phyloP scores from a whole-genome alignment of 257 asterid species.

The Henckelia pumila region DNA sequence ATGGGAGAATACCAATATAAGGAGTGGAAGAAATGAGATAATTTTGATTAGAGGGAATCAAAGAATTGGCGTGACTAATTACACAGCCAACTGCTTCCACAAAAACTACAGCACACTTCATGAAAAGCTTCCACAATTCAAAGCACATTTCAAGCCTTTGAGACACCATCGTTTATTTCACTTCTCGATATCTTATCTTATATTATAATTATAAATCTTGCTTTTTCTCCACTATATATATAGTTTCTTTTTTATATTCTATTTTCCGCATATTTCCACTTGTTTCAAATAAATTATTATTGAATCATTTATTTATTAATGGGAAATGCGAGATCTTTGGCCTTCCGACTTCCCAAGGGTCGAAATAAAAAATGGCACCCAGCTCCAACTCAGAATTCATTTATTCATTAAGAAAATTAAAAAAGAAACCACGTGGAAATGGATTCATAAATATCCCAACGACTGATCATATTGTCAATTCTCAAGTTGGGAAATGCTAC shows the following conservation, averaged over 20 bases:
- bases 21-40: slow-evolving; percentile 34
- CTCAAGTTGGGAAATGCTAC: no score
- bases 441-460: neutral
- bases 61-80: slow-evolving; percentile 21
- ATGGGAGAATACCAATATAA: slow-evolving; percentile 60
- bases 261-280: neutral
- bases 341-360: neutral
- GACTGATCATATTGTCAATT: no score
- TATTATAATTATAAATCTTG: no score
- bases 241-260: neutral
- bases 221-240: no score
- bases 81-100: slow-evolving; percentile 42
- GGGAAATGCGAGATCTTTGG: neutral
- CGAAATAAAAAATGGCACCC: neutral
- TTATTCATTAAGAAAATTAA: no score
- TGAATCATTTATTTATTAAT: no score
- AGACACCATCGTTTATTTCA: slow-evolving; percentile 43
- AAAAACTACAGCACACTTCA: slow-evolving; percentile 41
- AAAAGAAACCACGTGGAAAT: no score
- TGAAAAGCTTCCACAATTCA: slow-evolving; percentile 36
- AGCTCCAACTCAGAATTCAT: neutral
- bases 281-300: no score
- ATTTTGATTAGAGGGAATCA: slow-evolving; percentile 8
- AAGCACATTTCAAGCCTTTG: slow-evolving; percentile 51
- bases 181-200: no score